Evolutionary conservation across 495 filamentous ascomycete genomes (phyloP).

Genomic region (Penicillium paxilli): DNA sequence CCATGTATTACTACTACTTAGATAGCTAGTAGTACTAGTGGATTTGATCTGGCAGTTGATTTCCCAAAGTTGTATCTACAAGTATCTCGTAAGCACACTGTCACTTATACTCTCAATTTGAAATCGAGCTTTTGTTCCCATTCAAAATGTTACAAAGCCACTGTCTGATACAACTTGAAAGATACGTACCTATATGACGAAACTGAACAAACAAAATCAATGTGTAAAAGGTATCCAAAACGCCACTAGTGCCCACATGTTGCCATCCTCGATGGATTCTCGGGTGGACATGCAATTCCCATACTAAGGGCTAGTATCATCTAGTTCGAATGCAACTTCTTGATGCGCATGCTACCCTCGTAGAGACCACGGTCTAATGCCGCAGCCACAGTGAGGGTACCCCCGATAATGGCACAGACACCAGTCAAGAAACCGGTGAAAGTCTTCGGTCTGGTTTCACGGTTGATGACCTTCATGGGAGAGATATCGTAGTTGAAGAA

Average conservation of each 20-base stretch:
- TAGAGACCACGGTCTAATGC: constrained; percentile 90
- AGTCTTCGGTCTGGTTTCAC: constrained; percentile 82
- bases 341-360: constrained; percentile 78
- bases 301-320: constrained; percentile 1
- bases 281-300: constrained; percentile 4
- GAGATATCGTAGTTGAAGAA: constrained; percentile 99
- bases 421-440: constrained; percentile 91
- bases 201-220: constrained; percentile 16
- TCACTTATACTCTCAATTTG: too few relatives aligned
- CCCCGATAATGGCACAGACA: constrained; percentile 90
- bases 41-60: too few relatives aligned
- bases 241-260: constrained; percentile 27
- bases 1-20: too few relatives aligned
- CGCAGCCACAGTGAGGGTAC: constrained; percentile 92
- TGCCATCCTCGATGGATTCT: constrained; percentile 1
- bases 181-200: constrained; percentile 19
- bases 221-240: constrained; percentile 32
- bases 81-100: too few relatives aligned
- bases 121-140: too few relatives aligned
- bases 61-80: too few relatives aligned
- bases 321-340: constrained; percentile 72
- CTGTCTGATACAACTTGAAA: too few relatives aligned
- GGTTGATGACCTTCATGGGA: constrained; percentile 99
- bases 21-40: too few relatives aligned
- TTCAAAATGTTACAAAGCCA: too few relatives aligned